Evolutionary conservation across 345 rosid genomes (phyloP), one percentile per base, ranked within the genome.

Genomic region (Moricandia arvensis): DNA sequence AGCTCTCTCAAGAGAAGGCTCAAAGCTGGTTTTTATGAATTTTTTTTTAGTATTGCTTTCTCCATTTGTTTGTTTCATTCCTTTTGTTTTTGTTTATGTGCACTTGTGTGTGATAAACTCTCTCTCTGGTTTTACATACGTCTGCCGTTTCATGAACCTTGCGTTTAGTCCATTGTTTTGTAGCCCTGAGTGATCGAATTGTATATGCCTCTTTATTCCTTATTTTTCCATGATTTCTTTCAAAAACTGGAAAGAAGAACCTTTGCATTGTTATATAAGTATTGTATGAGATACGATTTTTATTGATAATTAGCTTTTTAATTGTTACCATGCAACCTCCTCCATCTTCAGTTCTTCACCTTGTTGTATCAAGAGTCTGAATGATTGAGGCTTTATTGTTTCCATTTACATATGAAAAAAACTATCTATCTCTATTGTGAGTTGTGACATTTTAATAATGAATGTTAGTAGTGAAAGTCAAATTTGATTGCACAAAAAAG

Each of bases 131-230:
- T 71, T 76, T 71, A 57, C 76, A 45, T 71, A 24, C 76, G 76
- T 47, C 72, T 77, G 80, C 71, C 71, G 80, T 71, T 71, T 76
- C 35, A 24, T 21, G 63, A 64, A 76, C 59, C 55, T 63, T 70
- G 67, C 76, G 13, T 71, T 77, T 69, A 77, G 66, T 77, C 76
- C 72, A 64, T 77, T 77, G 80, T 76, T 71, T 77, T 71, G 77
- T 78, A 78, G 80, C 80, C 71, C 75, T 47, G 75, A 76, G 80
- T 76, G 80, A 76, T 76, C 77, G 60, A 71, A 65, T 72, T 77
- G 80, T 43, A 43, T 43, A 47, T 72, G 68, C 68, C 77, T 78
- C 80, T 64, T 26, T 71, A 69, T 70, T 70, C 66, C 80, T 76
- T 75, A 30, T 66, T 58, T 11, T 16, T 29, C 66, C 34, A 63